Base-by-base conservation (phyloP, 179 eudicot species). In the Pouteria campechiana region DNA sequence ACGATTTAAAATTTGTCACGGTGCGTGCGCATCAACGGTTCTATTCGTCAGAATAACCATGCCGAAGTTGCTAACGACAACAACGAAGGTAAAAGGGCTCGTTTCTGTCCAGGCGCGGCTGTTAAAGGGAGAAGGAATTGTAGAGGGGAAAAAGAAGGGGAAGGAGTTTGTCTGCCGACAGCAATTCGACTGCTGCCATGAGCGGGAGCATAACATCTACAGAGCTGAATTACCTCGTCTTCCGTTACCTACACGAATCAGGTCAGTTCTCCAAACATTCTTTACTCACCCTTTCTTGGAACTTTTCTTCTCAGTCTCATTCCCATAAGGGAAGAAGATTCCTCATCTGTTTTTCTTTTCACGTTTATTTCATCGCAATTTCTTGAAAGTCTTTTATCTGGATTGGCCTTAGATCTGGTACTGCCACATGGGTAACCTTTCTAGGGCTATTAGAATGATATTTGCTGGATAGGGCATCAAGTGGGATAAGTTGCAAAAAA, bases 191-290 rank as follows among this genome's bases (percentile, higher is more conserved):
- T n/a, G n/a, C n/a, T n/a, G n/a, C n/a, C n/a, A n/a, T n/a, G n/a
- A n/a, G n/a, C n/a, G n/a, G n/a, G n/a, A n/a, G n/a, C 24, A 33
- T 81, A 17, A 52, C 70, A 52, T 63, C 93, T 23, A 69, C 35
- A 6, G 93, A 78, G 56, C 62, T 81, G 45, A 81, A 81, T 62
- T 67, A 35, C 46, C 59, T 81, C 28, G 64, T 81, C 50, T 74
- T 70, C 18, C 80, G 87, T 7, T 82, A 75, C 50, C 83, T 82
- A 29, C 71, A 69, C 4, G 93, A 78, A 59, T 82, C 93, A 33
- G 93, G 87, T 78, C 24, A 25, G 11, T 24, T 28, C 13, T 42
- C 42, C 17, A 0, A 13, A 18, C 36, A 22, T 39, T 16, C 9
- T 8, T 6, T 18, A 17, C 14, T 29, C 35, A 22, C 18, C 11